These are phyloP conservation scores for Sporobolomyces roseus DNA, from an alignment of 768 basidiomycete species.

Conservation along the genomic window DNA sequence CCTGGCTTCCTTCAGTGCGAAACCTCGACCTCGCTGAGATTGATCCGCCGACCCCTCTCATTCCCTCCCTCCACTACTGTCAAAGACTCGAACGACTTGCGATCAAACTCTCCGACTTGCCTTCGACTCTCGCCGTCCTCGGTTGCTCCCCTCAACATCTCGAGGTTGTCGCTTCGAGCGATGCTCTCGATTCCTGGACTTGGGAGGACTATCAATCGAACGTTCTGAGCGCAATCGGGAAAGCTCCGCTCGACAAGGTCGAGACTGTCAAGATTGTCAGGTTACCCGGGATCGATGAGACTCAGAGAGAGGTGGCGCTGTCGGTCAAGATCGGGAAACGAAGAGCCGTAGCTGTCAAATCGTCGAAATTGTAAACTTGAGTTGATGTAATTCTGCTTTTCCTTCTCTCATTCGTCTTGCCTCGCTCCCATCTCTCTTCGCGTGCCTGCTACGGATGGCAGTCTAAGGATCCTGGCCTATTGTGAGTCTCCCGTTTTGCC, in stretches of 20 bases:
- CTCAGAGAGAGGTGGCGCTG: not conserved
- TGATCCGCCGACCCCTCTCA: not conserved
- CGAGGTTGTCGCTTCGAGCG: conserved; percentile 5
- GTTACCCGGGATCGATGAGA: conserved; percentile 2
- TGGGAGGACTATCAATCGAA: conserved; percentile 3
- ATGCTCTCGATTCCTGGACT: not conserved
- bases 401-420: not conserved
- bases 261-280: conserved; percentile 7
- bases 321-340: conserved; percentile 9
- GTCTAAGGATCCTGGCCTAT: not conserved
- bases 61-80: not conserved
- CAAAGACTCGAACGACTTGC: conserved; percentile 3
- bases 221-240: conserved; percentile 1
- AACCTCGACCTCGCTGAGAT: not conserved
- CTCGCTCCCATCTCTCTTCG: not conserved
- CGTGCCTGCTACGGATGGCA: too few relatives aligned
- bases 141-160: conserved; percentile 2
- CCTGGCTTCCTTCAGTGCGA: not conserved
- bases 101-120: conserved; percentile 3
- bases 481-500: not conserved
- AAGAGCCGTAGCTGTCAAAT: not conserved
- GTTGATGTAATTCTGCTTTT: not conserved
- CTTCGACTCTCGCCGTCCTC: not conserved
- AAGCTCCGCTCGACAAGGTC: not conserved
- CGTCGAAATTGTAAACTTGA: not conserved